Percentiles rank a stretch among this genome's conserved stretches.
Conservation (phyloP, 352 stramenopile genomes). For the Pythium aphanidermatum region DNA sequence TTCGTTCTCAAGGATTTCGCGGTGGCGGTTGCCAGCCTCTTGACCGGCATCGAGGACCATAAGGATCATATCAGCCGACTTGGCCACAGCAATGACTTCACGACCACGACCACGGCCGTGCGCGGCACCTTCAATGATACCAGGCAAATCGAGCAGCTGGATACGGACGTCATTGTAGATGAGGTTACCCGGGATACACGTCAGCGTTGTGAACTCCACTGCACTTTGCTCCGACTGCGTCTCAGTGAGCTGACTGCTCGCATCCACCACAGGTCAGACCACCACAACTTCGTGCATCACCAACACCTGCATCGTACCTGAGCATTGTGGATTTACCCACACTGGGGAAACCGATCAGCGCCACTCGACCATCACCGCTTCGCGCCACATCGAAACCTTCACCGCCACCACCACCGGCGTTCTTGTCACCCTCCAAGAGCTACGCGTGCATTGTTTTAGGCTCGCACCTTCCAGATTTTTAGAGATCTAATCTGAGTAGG, state of each 20-base stretch:
- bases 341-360: slow-evolving; percentile 93
- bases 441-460: too few relatives aligned
- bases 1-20: slow-evolving; percentile 97
- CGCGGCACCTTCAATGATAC: slow-evolving; percentile 99
- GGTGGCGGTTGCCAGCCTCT: slow-evolving; percentile 95
- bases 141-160: slow-evolving; percentile 98
- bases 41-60: slow-evolving; percentile 99
- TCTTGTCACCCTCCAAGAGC: slow-evolving; percentile 81
- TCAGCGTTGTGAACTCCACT: slow-evolving; percentile 98
- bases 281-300: too few relatives aligned
- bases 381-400: slow-evolving; percentile 94
- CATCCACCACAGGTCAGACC: too few relatives aligned
- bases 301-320: slow-evolving; percentile 34
- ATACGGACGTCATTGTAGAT: slow-evolving; percentile 96
- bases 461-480: too few relatives aligned
- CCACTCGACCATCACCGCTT: slow-evolving; percentile 96
- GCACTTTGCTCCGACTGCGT: slow-evolving; percentile 95
- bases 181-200: slow-evolving; percentile 96
- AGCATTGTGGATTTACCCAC: slow-evolving; percentile 87
- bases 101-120: slow-evolving; percentile 96
- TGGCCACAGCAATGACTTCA: slow-evolving; percentile 98
- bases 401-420: slow-evolving; percentile 49
- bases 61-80: slow-evolving; percentile 98
- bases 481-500: neutral
- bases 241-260: slow-evolving; percentile 89